phyloP scores from a whole-genome alignment of 2,329 filamentous ascomycete species.

The Coniella vitis region DNA sequence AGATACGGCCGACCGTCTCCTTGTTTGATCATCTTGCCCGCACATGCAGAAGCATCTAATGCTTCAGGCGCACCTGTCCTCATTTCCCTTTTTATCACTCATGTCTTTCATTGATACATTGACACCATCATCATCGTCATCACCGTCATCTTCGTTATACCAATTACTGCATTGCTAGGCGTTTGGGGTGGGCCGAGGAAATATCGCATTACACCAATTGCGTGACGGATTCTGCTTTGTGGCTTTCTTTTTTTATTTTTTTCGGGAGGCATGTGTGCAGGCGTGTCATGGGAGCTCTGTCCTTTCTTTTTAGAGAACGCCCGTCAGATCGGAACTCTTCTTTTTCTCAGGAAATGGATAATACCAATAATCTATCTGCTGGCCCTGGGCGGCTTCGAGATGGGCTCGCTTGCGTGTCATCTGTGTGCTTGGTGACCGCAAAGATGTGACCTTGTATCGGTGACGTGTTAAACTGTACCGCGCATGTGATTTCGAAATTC shows the following conservation, averaged over 20 bases:
- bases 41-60: conserved; percentile 1
- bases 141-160: background rate
- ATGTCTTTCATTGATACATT: background rate
- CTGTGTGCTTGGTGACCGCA: too few relatives aligned
- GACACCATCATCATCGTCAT: too few relatives aligned
- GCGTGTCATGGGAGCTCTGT: conserved; percentile 1
- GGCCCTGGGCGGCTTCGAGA: background rate
- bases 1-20: background rate
- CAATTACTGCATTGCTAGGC: conserved; percentile 17
- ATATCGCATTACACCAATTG: conserved; percentile 4
- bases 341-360: background rate
- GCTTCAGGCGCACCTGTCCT: too few relatives aligned
- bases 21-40: conserved; percentile 6
- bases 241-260: background rate
- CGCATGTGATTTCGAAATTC: too few relatives aligned
- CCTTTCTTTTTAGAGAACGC: background rate
- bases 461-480: too few relatives aligned
- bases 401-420: too few relatives aligned
- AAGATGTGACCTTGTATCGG: too few relatives aligned
- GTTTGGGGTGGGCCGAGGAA: conserved; percentile 9
- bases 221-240: conserved; percentile 2
- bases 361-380: background rate
- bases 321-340: background rate
- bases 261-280: background rate
- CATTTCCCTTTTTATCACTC: background rate